phyloP scores from a whole-genome alignment of 805 yeast species.

The Saturnispora zaruensis region DNA sequence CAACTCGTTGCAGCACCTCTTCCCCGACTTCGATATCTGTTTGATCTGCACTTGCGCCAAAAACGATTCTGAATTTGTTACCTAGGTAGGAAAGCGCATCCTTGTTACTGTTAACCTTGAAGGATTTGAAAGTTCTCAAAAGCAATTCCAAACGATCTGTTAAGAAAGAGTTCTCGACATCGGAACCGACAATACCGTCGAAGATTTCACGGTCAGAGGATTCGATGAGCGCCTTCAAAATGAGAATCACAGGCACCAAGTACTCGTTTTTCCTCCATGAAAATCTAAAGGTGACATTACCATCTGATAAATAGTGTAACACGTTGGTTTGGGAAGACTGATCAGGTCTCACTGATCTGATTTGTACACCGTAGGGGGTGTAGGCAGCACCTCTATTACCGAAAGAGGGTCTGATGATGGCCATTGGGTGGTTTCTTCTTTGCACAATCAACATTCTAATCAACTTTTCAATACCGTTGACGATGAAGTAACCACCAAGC shows the following conservation, averaged over 20 bases:
- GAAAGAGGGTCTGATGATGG: conserved; percentile 89
- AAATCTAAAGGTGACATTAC: conserved; percentile 92
- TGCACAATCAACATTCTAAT: conserved; percentile 97
- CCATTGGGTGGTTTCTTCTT: conserved; percentile 97
- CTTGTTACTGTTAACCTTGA: conserved; percentile 66
- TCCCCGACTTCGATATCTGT: conserved; percentile 87
- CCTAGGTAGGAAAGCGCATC: conserved; percentile 94
- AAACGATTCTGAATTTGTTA: conserved; percentile 89
- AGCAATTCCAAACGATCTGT: conserved; percentile 96
- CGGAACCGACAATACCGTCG: conserved; percentile 92
- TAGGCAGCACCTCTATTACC: conserved; percentile 90
- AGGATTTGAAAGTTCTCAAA: conserved; percentile 78
- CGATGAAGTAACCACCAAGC: conserved; percentile 91
- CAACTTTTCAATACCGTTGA: conserved; percentile 94
- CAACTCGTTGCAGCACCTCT: conserved; percentile 74
- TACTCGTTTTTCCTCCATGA: conserved; percentile 97
- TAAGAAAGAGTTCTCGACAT: conserved; percentile 77
- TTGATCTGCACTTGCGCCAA: conserved; percentile 80
- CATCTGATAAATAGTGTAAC: conserved; percentile 90
- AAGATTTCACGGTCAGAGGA: conserved; percentile 92
- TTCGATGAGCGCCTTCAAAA: conserved; percentile 81
- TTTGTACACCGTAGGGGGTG: conserved; percentile 85
- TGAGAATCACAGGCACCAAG: conserved; percentile 86
- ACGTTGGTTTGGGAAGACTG: conserved; percentile 97
- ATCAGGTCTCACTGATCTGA: conserved; percentile 90